Percentiles rank a stretch among this genome's conserved stretches.
Evolutionary conservation across 2,329 filamentous ascomycete species (phyloP).

Genomic region (Penicillium verrucosum): DNA sequence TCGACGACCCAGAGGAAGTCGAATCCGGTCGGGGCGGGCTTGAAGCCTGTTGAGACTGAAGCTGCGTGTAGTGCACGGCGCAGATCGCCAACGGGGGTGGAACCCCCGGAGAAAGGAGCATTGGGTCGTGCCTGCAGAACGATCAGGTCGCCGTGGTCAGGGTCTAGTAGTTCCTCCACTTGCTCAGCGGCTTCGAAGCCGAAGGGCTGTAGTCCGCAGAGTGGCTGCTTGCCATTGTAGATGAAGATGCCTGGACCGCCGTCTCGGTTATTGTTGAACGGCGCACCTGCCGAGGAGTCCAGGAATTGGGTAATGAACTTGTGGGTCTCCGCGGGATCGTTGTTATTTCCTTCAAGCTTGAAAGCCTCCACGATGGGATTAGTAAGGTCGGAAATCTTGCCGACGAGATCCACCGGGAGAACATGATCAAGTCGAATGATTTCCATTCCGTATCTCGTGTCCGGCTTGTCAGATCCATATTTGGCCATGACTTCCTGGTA

Average conservation of each 20-base stretch:
- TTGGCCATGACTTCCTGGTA: constrained; percentile 75
- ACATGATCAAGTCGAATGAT: constrained; percentile 65
- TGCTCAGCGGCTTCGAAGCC: constrained; percentile 68
- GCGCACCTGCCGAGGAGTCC: constrained; percentile 57
- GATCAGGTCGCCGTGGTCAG: constrained; percentile 72
- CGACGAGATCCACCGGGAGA: constrained; percentile 61
- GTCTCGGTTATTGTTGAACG: constrained; percentile 65
- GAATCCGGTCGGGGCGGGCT: constrained; percentile 53
- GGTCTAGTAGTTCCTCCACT: constrained; percentile 51
- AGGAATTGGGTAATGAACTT: constrained; percentile 69
- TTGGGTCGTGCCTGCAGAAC: constrained; percentile 74
- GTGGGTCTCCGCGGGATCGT: constrained; percentile 53
- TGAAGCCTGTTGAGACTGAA: constrained; percentile 61
- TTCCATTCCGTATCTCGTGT: constrained; percentile 70
- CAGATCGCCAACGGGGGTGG: constrained; percentile 68
- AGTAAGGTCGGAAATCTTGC: constrained; percentile 69
- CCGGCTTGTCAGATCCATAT: constrained; percentile 91
- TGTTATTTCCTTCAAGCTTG: constrained; percentile 53
- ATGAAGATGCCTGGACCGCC: constrained; percentile 80
- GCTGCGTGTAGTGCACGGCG: constrained; percentile 67
- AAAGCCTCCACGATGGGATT: constrained; percentile 73
- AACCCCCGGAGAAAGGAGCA: constrained; percentile 66
- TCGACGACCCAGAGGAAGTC: constrained; percentile 81
- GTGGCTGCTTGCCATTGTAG: constrained; percentile 68
- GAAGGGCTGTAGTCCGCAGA: constrained; percentile 72